A percentile compares a stretch with the other conserved stretches of the same genome.
These are phyloP conservation scores for Hypoxylon sp. DNA, from an alignment of 2,329 filamentous ascomycete species.

Conservation along the genomic window DNA sequence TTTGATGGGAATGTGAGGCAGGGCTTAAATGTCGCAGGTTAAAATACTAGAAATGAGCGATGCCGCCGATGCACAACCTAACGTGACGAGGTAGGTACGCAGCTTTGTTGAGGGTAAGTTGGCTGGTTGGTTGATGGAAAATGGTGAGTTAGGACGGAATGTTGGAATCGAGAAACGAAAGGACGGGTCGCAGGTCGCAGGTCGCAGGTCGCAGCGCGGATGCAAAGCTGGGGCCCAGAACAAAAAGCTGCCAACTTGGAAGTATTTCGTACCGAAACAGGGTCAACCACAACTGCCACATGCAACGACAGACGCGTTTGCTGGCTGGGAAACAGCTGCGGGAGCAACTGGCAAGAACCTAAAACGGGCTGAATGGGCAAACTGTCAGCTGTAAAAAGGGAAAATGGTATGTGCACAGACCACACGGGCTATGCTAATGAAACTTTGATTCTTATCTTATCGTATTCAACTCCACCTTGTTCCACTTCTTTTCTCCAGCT, in stretches of 20 bases:
- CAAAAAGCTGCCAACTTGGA: background rate
- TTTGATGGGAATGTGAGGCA: background rate
- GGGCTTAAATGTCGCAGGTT: background rate
- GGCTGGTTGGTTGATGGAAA: conserved; percentile 6
- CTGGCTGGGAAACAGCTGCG: conserved; percentile 14
- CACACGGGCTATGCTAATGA: background rate
- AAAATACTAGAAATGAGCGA: background rate
- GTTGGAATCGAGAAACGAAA: conserved; percentile 12
- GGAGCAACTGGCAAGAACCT: too few relatives aligned
- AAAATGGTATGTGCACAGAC: background rate
- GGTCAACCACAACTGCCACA: background rate
- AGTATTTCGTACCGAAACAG: conserved; percentile 18
- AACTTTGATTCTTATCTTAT: conserved; percentile 9
- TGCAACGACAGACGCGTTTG: conserved; percentile 18
- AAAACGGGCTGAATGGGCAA: too few relatives aligned
- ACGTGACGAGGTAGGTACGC: background rate
- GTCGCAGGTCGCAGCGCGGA: conserved; percentile 27
- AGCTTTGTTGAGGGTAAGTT: background rate
- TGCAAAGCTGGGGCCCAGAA: background rate
- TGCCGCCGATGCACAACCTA: background rate
- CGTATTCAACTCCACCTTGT: background rate
- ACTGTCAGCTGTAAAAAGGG: background rate
- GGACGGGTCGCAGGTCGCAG: conserved; percentile 21
- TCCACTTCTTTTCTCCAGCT: too few relatives aligned
- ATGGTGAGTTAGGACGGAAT: conserved; percentile 8